These are phyloP conservation scores for Rhododendron vialii DNA, from an alignment of 148 eudicot species.

Conservation along the genomic window DNA sequence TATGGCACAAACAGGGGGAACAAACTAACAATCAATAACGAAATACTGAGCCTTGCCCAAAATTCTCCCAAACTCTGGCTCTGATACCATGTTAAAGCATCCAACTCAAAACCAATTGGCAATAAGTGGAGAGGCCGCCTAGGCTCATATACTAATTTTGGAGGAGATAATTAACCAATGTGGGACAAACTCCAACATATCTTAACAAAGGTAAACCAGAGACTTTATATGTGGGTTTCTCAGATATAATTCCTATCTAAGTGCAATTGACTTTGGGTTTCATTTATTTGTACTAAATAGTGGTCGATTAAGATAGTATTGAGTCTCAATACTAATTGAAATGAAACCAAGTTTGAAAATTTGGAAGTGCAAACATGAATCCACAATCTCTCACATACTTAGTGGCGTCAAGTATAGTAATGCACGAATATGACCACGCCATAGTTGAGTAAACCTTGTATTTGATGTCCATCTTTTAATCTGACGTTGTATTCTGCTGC, in stretches of 20 bases:
- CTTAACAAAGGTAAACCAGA: background rate
- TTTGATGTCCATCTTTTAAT: slow-evolving; percentile 7
- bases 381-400: background rate
- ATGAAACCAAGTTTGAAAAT: background rate
- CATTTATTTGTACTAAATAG: background rate
- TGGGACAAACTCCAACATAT: no score
- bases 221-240: background rate
- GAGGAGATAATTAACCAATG: no score
- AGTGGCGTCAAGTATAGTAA: background rate
- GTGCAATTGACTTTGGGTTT: background rate
- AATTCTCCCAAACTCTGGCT: no score
- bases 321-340: background rate
- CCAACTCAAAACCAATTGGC: background rate
- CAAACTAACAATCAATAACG: no score
- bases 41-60: no score
- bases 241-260: background rate
- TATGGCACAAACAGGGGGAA: no score
- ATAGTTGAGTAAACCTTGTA: background rate
- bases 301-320: background rate
- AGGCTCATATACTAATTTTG: background rate
- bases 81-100: background rate
- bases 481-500: slow-evolving; percentile 40
- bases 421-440: background rate
- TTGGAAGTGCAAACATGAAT: background rate
- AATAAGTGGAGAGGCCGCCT: background rate